Evolutionary conservation across 2,329 filamentous ascomycete species (phyloP), one percentile per base, ranked within the genome.

Genomic region (Sporothrix brunneoviolacea): DNA sequence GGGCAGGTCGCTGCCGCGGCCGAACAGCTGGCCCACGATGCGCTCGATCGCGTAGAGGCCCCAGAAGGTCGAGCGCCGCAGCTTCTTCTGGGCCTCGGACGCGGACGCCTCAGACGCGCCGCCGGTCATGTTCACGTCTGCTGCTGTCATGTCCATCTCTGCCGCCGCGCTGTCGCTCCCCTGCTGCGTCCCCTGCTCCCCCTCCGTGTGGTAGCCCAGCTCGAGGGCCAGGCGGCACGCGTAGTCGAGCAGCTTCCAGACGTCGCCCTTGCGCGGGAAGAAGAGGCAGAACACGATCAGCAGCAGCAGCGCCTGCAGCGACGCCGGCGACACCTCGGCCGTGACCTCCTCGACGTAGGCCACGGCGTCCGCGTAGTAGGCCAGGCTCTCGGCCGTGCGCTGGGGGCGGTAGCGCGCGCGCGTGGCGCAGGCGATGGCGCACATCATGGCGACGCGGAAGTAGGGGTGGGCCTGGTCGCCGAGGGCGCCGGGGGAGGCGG

Each of bases 21-120:
- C 65, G 51, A 67, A 64, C n/a, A 67, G 59, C 52, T 68, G 65
- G 3, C 64, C 64, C 27, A 65, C 60, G 18, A 64, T 66, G 24
- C 64, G 58, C 53, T 68, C 65, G 35, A 67, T 61, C 38, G 64
- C 61, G 47, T 68, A 68, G 2, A 67, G 56, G 9, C 64, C 64
- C 65, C 64, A 68, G 39, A 67, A 67, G 1, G 62, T 57, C 43
- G 62, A 55, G 3, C 55, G 48, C 0, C 53, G 53, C 15, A 57
- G 53, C 44, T 51, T 53, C 16, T 40, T 45, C 28, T 44, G 28
- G 2, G 40, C 33, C 28, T 52, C 51, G 13, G 40, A 22, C 51
- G 45, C 51, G n/a, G n/a, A n/a, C n/a, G n/a, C n/a, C n/a, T n/a
- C n/a, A n/a, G 24, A n/a, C 35, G 13, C 36, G 22, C 41, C 28